A percentile compares a stretch with the other conserved stretches of the same genome.
Evolutionary conservation across 1,284 basidiomycete genomes (phyloP).

Genomic region (Peniophora sp.): DNA sequence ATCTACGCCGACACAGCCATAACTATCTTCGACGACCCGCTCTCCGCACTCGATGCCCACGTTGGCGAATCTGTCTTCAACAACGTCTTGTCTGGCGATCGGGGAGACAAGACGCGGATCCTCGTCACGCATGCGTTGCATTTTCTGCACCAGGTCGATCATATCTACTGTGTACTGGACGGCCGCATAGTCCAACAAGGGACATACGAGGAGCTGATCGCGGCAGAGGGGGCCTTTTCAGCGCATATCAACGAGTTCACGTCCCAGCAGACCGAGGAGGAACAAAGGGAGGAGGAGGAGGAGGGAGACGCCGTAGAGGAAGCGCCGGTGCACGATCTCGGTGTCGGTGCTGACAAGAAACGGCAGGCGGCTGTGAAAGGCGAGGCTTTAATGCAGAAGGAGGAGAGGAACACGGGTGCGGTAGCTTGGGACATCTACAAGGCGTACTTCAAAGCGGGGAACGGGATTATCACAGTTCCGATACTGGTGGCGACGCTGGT

Average conservation of each 20-base stretch:
- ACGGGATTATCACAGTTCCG: conserved; percentile 46
- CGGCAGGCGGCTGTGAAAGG: conserved; percentile 31
- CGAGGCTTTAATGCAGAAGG: conserved; percentile 55
- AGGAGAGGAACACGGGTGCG: conserved; percentile 56
- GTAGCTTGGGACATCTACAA: conserved; percentile 44
- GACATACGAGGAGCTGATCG: conserved; percentile 63
- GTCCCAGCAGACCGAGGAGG: conserved; percentile 27
- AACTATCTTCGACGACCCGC: conserved; percentile 80
- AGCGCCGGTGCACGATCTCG: conserved; percentile 8
- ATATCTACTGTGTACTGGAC: conserved; percentile 62
- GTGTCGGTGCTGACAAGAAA: conserved; percentile 25
- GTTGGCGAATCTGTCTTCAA: conserved; percentile 84
- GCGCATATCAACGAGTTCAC: conserved; percentile 65
- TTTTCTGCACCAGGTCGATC: conserved; percentile 73
- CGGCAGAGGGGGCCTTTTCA: conserved; percentile 60
- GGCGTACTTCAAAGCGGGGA: conserved; percentile 46
- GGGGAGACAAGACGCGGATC: conserved; percentile 67
- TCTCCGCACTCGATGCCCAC: conserved; percentile 78
- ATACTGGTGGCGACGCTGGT: conserved; percentile 41
- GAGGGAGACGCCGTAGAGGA: conserved; percentile 33
- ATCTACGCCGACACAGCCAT: conserved; percentile 84
- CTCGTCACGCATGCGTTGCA: conserved; percentile 82
- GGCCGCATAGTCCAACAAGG: conserved; percentile 74
- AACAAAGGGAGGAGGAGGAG: conserved; percentile 18
- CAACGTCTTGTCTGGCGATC: conserved; percentile 46